Evolutionary conservation across 768 basidiomycete genomes (phyloP).

Genomic region (Leucosporidium yakuticum): DNA sequence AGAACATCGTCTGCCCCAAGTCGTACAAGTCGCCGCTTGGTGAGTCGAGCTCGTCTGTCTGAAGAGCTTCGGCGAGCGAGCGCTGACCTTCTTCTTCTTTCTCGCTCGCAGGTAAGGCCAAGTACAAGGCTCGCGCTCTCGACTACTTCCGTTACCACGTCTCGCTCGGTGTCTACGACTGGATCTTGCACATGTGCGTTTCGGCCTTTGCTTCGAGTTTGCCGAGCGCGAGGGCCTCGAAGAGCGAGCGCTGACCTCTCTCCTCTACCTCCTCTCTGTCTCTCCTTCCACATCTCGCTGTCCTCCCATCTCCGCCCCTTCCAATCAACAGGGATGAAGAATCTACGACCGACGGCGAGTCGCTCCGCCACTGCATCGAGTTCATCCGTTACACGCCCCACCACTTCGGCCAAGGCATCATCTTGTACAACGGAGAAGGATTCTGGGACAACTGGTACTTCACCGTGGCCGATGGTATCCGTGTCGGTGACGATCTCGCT

Average conservation of each 20-base stretch:
- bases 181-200: constrained; percentile 40
- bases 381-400: constrained; percentile 42
- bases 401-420: constrained; percentile 42
- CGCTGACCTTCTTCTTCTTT: too few relatives aligned
- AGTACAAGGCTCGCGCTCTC: constrained; percentile 43
- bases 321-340: constrained; percentile 39
- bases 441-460: constrained; percentile 43
- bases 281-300: too few relatives aligned
- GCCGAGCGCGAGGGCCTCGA: too few relatives aligned
- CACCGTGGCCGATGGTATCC: constrained; percentile 42
- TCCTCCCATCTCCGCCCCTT: too few relatives aligned
- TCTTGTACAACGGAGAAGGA: constrained; percentile 42
- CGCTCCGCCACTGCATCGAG: constrained; percentile 40
- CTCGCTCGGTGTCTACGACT: constrained; percentile 41
- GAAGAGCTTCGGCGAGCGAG: too few relatives aligned
- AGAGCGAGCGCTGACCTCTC: too few relatives aligned
- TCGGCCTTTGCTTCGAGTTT: not conserved
- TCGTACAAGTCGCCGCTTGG: constrained; percentile 41
- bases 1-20: constrained; percentile 43
- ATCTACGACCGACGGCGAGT: constrained; percentile 41
- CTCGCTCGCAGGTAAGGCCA: constrained; percentile 35
- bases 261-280: not conserved
- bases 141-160: constrained; percentile 43
- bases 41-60: not conserved
- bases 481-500: constrained; percentile 42